phyloP scores from a whole-genome alignment of 208 protist species.

The Leishmania guyanensis region DNA sequence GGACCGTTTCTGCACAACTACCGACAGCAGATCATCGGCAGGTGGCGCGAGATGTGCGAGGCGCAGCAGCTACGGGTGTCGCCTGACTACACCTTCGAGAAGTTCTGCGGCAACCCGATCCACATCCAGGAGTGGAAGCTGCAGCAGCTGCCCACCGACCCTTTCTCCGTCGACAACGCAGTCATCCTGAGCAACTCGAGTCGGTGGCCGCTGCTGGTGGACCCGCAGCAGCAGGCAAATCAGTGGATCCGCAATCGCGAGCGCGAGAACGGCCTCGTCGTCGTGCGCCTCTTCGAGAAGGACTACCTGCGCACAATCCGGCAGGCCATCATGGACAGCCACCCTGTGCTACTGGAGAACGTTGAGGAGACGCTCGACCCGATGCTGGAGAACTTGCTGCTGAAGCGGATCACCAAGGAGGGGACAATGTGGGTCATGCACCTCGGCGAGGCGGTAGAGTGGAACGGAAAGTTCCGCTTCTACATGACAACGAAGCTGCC shows the following conservation, averaged over 20 bases:
- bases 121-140: conserved; percentile 94
- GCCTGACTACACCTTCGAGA: conserved; percentile 83
- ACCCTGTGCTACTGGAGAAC: conserved; percentile 96
- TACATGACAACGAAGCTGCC: conserved; percentile 98
- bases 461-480: conserved; percentile 95
- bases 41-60: conserved; percentile 82
- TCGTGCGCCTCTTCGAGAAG: conserved; percentile 78
- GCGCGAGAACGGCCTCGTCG: conserved; percentile 81
- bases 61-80: conserved; percentile 75
- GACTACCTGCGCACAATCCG: conserved; percentile 91
- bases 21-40: conserved; percentile 67
- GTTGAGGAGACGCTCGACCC: conserved; percentile 96
- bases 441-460: conserved; percentile 96
- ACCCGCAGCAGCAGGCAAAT: conserved; percentile 96
- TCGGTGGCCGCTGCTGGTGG: conserved; percentile 93
- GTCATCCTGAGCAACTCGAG: conserved; percentile 92
- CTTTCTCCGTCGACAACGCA: conserved; percentile 95
- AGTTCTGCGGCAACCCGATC: conserved; percentile 90
- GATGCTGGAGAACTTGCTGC: conserved; percentile 97
- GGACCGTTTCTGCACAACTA: conserved; percentile 96
- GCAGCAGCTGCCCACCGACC: conserved; percentile 91
- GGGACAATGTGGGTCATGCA: conserved; percentile 91
- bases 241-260: conserved; percentile 94
- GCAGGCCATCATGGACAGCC: conserved; percentile 93
- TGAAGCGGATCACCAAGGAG: conserved; percentile 94